Percentiles rank a stretch among this genome's conserved stretches.
These are phyloP conservation scores for Blumeria hordei DNA, from an alignment of 2,329 filamentous ascomycete genomes.

Conservation along the genomic window DNA sequence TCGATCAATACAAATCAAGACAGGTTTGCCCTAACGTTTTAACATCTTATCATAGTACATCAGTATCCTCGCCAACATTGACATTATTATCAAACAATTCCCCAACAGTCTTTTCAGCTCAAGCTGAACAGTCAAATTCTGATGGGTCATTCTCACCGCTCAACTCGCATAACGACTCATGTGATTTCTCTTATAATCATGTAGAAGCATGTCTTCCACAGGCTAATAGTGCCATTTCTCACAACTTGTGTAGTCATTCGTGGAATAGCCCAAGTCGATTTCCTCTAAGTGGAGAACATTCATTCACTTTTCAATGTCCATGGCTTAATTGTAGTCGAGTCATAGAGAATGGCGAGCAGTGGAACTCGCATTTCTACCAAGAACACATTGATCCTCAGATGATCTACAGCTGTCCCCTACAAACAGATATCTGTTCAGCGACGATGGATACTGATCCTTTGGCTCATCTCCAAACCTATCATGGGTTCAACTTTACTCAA, in stretches of 20 bases:
- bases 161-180: neutral
- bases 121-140: neutral
- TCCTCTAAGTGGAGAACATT: neutral
- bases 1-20: neutral
- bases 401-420: constrained; percentile 11
- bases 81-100: neutral
- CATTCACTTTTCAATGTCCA: constrained; percentile 6
- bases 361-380: constrained; percentile 10
- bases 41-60: neutral
- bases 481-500: constrained; percentile 11
- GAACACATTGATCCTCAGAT: constrained; percentile 13
- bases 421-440: constrained; percentile 7
- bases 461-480: constrained; percentile 10
- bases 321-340: constrained; percentile 11
- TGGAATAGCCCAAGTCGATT: neutral
- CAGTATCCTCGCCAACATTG: neutral
- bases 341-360: constrained; percentile 8
- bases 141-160: neutral
- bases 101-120: neutral
- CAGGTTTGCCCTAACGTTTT: neutral
- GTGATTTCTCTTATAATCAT: neutral
- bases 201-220: neutral
- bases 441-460: constrained; percentile 9
- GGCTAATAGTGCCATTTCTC: neutral
- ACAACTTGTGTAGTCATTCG: neutral